phyloP scores from a whole-genome alignment of 768 basidiomycete species.

The Gyrodon lividus region DNA sequence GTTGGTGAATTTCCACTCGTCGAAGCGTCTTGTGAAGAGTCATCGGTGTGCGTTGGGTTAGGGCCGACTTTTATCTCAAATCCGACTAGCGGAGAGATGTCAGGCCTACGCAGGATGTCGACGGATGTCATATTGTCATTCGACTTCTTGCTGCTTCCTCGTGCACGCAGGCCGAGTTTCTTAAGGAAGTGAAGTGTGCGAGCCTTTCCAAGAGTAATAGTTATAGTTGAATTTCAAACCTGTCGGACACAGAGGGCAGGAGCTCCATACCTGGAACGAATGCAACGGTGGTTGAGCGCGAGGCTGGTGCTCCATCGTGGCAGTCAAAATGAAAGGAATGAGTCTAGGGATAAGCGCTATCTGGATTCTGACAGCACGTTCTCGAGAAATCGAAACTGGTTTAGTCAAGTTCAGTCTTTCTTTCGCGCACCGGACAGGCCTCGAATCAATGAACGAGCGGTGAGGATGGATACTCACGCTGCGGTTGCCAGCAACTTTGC shows the following conservation, averaged over 20 bases:
- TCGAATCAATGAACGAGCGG: background rate
- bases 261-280: slow-evolving; percentile 28
- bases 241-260: background rate
- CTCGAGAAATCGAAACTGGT: slow-evolving; percentile 22
- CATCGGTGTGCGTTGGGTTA: slow-evolving; percentile 31
- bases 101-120: slow-evolving; percentile 31
- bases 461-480: background rate
- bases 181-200: slow-evolving; percentile 41
- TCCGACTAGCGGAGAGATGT: slow-evolving; percentile 23
- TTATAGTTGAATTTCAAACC: slow-evolving; percentile 14
- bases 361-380: slow-evolving; percentile 25
- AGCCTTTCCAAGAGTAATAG: slow-evolving; percentile 12
- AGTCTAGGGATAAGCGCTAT: slow-evolving; percentile 18
- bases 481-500: background rate
- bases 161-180: slow-evolving; percentile 35
- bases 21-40: slow-evolving; percentile 29
- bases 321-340: slow-evolving; percentile 15
- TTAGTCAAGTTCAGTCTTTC: slow-evolving; percentile 22
- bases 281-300: slow-evolving; percentile 24
- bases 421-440: too few relatives aligned
- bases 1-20: slow-evolving; percentile 22
- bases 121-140: slow-evolving; percentile 27
- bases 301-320: slow-evolving; percentile 28
- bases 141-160: slow-evolving; percentile 29
- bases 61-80: slow-evolving; percentile 22